Percentiles rank a stretch among this genome's conserved stretches.
phyloP scores from a whole-genome alignment of 305 asterid genomes.

The Nicotiana rustica region DNA sequence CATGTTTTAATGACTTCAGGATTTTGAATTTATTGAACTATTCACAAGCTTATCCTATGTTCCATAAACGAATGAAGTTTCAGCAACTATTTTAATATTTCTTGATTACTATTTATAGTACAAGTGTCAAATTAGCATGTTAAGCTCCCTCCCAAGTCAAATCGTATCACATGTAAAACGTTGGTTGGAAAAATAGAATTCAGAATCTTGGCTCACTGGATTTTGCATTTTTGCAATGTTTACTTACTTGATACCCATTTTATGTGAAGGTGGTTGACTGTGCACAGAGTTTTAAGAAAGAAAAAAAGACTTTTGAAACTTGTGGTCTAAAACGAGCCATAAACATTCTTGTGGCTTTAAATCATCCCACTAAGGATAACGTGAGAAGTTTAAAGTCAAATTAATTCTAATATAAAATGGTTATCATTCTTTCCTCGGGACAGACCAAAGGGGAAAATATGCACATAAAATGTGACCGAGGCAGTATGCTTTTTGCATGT shows the following conservation, averaged over 20 bases:
- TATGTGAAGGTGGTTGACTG: too few species aligned
- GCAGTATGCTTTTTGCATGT: neutral
- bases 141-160: neutral
- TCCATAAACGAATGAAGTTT: neutral
- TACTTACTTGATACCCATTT: neutral
- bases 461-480: too few species aligned
- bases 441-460: too few species aligned
- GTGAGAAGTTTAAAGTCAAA: too few species aligned
- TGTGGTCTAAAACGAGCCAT: too few species aligned
- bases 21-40: neutral
- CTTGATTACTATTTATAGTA: neutral
- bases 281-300: too few species aligned
- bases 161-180: neutral
- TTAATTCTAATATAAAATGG: too few species aligned
- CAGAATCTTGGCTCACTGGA: neutral
- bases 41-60: neutral
- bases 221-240: conserved; percentile 7
- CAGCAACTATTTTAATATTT: neutral
- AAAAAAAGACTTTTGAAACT: too few species aligned
- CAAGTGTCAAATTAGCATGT: conserved; percentile 4
- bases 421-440: too few species aligned
- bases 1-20: neutral
- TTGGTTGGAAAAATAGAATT: neutral
- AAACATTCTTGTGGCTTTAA: too few species aligned
- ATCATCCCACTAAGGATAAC: too few species aligned